These are phyloP conservation scores for Alternaria viburni DNA, from an alignment of 2,329 filamentous ascomycete genomes.

Conservation along the genomic window DNA sequence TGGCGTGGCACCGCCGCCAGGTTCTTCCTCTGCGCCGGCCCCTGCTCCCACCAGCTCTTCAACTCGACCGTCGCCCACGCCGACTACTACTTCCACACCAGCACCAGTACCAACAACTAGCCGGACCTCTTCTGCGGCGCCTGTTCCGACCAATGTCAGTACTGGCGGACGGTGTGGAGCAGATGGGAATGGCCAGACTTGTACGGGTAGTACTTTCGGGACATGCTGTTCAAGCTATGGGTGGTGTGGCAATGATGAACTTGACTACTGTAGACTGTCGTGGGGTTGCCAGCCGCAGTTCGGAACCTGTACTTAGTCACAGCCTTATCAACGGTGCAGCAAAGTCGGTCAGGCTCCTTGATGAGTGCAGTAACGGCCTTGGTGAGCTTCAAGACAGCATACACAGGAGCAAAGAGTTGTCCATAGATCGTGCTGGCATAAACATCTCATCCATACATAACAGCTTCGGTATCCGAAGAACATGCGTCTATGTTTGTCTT, in stretches of 20 bases:
- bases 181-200: slow-evolving; percentile 27
- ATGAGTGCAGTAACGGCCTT: background rate
- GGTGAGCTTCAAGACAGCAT: background rate
- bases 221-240: slow-evolving; percentile 36
- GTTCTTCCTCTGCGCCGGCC: slow-evolving; percentile 17
- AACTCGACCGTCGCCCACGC: slow-evolving; percentile 18
- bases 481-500: background rate
- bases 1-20: slow-evolving; percentile 20
- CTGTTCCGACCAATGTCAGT: slow-evolving; percentile 33
- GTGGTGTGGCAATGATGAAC: slow-evolving; percentile 27
- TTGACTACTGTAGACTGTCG: slow-evolving; percentile 27
- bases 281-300: slow-evolving; percentile 32
- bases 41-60: slow-evolving; percentile 6
- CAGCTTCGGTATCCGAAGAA: background rate
- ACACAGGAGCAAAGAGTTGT: background rate
- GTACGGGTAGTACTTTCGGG: slow-evolving; percentile 31
- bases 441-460: background rate
- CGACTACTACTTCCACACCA: slow-evolving; percentile 20
- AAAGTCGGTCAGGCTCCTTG: background rate
- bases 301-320: slow-evolving; percentile 21
- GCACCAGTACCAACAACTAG: slow-evolving; percentile 21
- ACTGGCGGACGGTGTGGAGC: slow-evolving; percentile 35
- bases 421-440: background rate
- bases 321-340: background rate
- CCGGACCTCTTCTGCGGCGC: slow-evolving; percentile 14